Percentiles rank a stretch among this genome's conserved stretches.
phyloP scores from a whole-genome alignment of 2,329 filamentous ascomycete genomes.

The Trichoderma afroharzianum region DNA sequence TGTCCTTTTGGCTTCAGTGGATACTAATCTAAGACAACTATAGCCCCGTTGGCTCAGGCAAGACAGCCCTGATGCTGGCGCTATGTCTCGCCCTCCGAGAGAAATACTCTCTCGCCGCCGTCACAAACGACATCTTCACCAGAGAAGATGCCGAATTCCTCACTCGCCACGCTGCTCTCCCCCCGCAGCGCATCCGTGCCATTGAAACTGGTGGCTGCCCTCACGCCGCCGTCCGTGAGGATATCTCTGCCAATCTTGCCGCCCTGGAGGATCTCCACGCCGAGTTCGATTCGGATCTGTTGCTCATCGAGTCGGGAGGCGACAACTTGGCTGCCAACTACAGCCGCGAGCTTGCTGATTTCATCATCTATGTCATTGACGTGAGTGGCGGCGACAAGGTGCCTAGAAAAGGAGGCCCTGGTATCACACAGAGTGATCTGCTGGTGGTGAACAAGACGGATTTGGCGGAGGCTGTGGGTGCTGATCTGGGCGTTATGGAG shows the following conservation, averaged over 20 bases:
- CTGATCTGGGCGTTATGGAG: constrained; percentile 91
- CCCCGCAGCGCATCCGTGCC: constrained; percentile 78
- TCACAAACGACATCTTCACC: constrained; percentile 99
- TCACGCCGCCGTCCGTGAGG: constrained; percentile 94
- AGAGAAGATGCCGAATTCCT: constrained; percentile 98
- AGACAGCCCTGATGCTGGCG: constrained; percentile 93
- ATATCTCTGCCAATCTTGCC: constrained; percentile 90
- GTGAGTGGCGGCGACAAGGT: constrained; percentile 96
- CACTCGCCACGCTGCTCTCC: constrained; percentile 78
- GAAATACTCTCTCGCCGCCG: constrained; percentile 82
- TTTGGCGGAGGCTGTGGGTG: constrained; percentile 82
- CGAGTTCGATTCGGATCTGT: constrained; percentile 73
- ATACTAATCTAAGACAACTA: background rate
- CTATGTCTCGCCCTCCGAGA: constrained; percentile 82
- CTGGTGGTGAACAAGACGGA: constrained; percentile 97
- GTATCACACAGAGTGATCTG: constrained; percentile 93
- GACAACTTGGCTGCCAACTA: constrained; percentile 98
- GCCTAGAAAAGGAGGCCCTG: constrained; percentile 89
- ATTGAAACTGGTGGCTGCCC: constrained; percentile 98
- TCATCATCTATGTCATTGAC: constrained; percentile 98
- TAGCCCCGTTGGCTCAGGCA: constrained; percentile 93
- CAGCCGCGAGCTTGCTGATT: constrained; percentile 89
- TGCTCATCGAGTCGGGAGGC: constrained; percentile 92
- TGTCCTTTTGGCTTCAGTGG: background rate
- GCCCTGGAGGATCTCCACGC: constrained; percentile 85